These are phyloP conservation scores for Candida stauntonica DNA, from an alignment of 805 yeast species.

Conservation along the genomic window DNA sequence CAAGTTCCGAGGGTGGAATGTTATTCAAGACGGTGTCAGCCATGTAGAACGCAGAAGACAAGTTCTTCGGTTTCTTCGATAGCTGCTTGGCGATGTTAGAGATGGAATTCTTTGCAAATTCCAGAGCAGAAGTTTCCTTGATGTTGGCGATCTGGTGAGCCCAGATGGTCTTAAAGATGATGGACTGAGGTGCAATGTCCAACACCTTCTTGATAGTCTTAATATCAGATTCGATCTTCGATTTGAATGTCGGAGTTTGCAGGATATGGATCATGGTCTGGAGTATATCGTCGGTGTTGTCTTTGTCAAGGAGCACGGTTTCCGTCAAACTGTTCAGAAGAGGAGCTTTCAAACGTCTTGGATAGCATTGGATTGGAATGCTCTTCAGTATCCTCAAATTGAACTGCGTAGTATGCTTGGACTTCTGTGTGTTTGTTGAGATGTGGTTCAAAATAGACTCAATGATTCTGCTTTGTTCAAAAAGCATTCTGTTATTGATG, in stretches of 20 bases:
- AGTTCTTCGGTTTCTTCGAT: conserved; percentile 5
- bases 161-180: conserved; percentile 37
- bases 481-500: conserved; percentile 35
- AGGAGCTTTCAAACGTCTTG: conserved; percentile 32
- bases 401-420: not conserved
- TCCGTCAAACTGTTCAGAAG: conserved; percentile 23
- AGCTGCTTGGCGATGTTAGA: conserved; percentile 17
- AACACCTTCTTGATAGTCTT: conserved; percentile 22
- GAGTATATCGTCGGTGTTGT: conserved; percentile 9
- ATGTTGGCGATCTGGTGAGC: conserved; percentile 36
- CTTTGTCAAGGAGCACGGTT: conserved; percentile 4
- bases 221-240: conserved; percentile 45
- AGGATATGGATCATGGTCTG: conserved; percentile 37
- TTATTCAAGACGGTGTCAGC: conserved; percentile 15
- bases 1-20: not conserved
- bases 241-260: conserved; percentile 48
- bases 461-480: conserved; percentile 44
- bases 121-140: conserved; percentile 27
- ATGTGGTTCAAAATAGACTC: conserved; percentile 27
- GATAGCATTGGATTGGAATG: conserved; percentile 49
- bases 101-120: conserved; percentile 23
- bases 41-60: conserved; percentile 13
- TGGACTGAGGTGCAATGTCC: conserved; percentile 12
- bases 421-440: conserved; percentile 6
- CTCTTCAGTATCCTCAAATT: conserved; percentile 9